Evolutionary conservation across 306 rosid species (phyloP), one percentile per base, ranked within the genome.

Genomic region (Citrullus colocynthis): DNA sequence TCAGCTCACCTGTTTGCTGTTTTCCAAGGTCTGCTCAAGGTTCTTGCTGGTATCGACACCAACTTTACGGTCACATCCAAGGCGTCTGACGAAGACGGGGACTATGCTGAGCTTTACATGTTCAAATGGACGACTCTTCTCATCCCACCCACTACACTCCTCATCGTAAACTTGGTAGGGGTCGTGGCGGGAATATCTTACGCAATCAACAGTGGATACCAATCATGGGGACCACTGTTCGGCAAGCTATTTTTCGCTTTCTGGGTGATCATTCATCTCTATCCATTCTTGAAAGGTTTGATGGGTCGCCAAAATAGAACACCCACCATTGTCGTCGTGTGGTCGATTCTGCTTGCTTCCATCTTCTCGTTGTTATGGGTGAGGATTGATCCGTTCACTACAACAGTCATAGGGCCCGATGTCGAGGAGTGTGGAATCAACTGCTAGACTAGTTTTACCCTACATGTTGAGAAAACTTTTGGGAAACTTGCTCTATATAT

Each of bases 161-260:
- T 95, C 75, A 85, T 95, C 75, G 81, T 95, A 83, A 95, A 95
- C 97, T 73, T 95, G 78, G 93, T 92, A 0, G 97, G 98, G 4
- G 97, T 95, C 12, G 97, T 95, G 13, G 98, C 98, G 0, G 98
- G 98, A 4, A 90, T 95, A 79, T 92, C 97, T 6, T 90, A 95
- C 21, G 98, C 98, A 52, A 81, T 95, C 28, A 95, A 92, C 81
- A 95, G 97, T 9, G 98, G 98, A 36, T 95, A 95, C 91, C 98
- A 95, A 78, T 92, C 97, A 28, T 95, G 98, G 98, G 98, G 98
- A 62, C 97, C 97, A 2, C 88, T 95, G 42, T 95, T 95, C 37
- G 98, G 98, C 59, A 95, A 95, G 88, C 97, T 95, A 34, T 95
- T 95, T 86, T 95, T 95, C 59, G 98, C 98, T 80, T 95, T 95